Base-by-base conservation (phyloP, 352 stramenopile species). In the Globisporangium spinosum region DNA sequence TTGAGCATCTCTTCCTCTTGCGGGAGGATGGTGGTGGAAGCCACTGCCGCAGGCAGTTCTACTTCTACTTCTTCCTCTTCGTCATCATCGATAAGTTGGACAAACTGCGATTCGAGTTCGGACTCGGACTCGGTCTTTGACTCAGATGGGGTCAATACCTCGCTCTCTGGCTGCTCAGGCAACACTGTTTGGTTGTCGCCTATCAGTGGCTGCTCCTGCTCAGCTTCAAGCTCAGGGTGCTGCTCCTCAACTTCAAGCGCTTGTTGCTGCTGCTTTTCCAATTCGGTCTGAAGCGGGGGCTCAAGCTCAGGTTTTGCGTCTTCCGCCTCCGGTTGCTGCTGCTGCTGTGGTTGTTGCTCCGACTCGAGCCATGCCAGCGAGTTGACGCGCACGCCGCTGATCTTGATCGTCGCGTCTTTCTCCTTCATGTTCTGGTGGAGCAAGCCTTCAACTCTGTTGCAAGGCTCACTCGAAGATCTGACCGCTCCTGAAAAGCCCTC, bases 341-440 rank as follows among this genome's bases (percentile, higher is more conserved):
- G 49, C 22, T 12, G 32, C 32, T 34, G 58, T 40, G 12, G 9
- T n/a, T 63, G 43, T 17, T 58, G 3, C 20, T 67, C 51, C 0
- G 38, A 58, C 64, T 34, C 62, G 58, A 59, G 58, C 51, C 49
- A 56, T 17, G 61, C 61, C 9, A 64, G 8, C 13, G 78, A 74
- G 59, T 90, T 89, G 43, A 87, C 76, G n/a, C 80, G 82, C 12
- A 92, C 74, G 12, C 82, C 78, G 49, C 77, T 92, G 68, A 92
- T 89, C 70, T 82, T 87, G 73, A 92, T 89, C 58, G 58, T 79
- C 23, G 55, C 20, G 9, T 8, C 35, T 38, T 51, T 60, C 56
- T 58, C 62, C 32, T 67, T 62, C 40, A 35, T 29, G 23, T n/a
- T 17, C 5, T 27, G 34, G 47, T 12, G 17, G 13, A 32, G 40